A percentile compares a stretch with the other conserved stretches of the same genome.
phyloP scores from a whole-genome alignment of 192 early-diverging fungal species.

The Backusella psychrophila region DNA sequence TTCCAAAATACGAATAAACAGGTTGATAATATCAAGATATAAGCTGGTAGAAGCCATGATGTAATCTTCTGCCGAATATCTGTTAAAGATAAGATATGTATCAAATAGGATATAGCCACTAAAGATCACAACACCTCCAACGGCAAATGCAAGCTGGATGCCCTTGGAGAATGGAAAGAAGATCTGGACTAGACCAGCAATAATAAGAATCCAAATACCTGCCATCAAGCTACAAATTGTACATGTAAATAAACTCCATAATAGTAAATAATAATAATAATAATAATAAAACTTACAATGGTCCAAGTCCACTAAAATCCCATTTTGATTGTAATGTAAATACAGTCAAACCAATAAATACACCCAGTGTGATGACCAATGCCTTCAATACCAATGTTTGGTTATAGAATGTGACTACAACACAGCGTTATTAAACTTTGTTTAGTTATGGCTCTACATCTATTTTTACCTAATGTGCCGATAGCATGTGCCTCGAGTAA shows the following conservation, averaged over 20 bases:
- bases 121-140: conserved; percentile 67
- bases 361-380: conserved; percentile 66
- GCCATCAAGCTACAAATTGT: conserved; percentile 51
- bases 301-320: conserved; percentile 63
- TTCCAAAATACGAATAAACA: conserved; percentile 67
- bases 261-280: neutral
- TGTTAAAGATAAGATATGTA: conserved; percentile 66
- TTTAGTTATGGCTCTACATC: neutral
- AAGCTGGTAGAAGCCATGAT: conserved; percentile 60
- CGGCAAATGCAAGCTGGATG: conserved; percentile 57
- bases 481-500: conserved; percentile 43
- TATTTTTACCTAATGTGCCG: conserved; percentile 34
- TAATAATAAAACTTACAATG: conserved; percentile 36
- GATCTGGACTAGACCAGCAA: conserved; percentile 61
- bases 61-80: conserved; percentile 69
- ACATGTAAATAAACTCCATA: neutral
- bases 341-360: conserved; percentile 72
- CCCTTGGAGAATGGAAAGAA: conserved; percentile 68
- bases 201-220: conserved; percentile 56
- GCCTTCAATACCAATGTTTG: conserved; percentile 67
- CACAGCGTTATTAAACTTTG: neutral
- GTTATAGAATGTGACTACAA: conserved; percentile 62
- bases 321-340: conserved; percentile 77
- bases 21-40: conserved; percentile 76
- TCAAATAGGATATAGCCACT: conserved; percentile 78